Base-by-base conservation (phyloP, 148 eudicot species). In the Euryodendron excelsum region DNA sequence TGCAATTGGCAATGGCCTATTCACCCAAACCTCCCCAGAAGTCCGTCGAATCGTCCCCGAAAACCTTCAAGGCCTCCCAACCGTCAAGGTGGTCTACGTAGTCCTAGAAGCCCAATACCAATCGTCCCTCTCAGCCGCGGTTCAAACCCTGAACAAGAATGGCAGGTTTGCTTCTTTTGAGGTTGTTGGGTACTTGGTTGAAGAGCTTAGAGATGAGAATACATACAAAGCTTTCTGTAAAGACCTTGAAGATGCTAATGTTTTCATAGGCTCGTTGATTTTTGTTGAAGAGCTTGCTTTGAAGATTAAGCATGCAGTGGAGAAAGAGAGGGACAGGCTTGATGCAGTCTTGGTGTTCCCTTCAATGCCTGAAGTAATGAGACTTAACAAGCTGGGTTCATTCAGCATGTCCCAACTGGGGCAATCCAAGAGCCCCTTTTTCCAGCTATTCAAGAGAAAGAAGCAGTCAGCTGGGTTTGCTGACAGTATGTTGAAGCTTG, bases 361-460 rank as follows among this genome's bases (percentile, higher is more conserved):
- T 69, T 96, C 99, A 76, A 96, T 96, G 99, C 99, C 99, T 74
- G 99, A 96, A 76, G 99, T 96, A 21, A 94, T 94, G 98, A 92
- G 99, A 77, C 93, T 96, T 31, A 96, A 96, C 79, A 96, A 96
- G 61, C 80, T 96, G 84, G 99, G 99, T 12, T 82, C 98, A 17
- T 96, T 96, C 77, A 96, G 98, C 27, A 96, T 96, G 99, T 84
- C 99, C 1, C 99, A 96, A 69, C 84, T 96, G 45, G 99, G 99
- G 60, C 99, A 96, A 52, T 96, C 99, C 2, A 93, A 93, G 73
- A 90, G 95, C 58, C 99, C 99, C 1, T 92, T 96, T 79, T 93
- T 96, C 37, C 98, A 93, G 90, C 91, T 96, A 1, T 92, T 96
- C 83, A 96, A 96, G 90, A 89, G 86, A 85, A 93, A 93, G n/a